These are phyloP conservation scores for Colletotrichum simmondsii DNA, from an alignment of 2,329 filamentous ascomycete species.

Conservation along the genomic window DNA sequence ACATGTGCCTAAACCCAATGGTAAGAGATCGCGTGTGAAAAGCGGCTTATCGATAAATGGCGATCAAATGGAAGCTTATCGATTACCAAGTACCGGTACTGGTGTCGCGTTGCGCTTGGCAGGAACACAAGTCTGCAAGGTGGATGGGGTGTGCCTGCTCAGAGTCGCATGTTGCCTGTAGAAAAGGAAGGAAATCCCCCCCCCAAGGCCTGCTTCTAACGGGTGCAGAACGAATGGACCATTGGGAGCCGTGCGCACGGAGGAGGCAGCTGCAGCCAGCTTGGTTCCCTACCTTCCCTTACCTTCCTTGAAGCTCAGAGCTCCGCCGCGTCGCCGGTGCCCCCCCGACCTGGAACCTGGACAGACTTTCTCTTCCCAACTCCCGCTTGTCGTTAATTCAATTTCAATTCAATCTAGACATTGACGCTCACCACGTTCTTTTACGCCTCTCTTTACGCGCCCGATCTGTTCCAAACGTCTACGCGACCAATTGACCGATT, in stretches of 20 bases:
- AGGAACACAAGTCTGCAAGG: no score
- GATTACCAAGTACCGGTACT: no score
- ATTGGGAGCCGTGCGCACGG: not conserved
- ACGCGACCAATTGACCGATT: not conserved
- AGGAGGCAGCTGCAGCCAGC: not conserved
- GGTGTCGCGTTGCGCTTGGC: no score
- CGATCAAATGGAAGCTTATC: no score
- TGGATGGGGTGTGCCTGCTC: not conserved
- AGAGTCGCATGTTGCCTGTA: not conserved
- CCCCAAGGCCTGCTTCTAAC: not conserved
- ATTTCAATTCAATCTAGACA: not conserved
- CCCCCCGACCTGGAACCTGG: not conserved
- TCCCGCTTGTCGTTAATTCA: not conserved
- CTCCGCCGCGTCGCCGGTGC: not conserved
- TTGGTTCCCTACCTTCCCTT: not conserved
- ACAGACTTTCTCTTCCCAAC: not conserved
- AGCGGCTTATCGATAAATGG: no score
- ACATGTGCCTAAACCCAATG: no score
- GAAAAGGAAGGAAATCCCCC: not conserved
- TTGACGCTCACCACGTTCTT: slow-evolving; percentile 4
- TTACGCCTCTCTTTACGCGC: not conserved
- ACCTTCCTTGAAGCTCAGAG: not conserved
- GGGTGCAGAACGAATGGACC: no score
- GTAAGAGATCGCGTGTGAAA: no score
- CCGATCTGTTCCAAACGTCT: not conserved